Conservation (phyloP, 2,329 filamentous ascomycete genomes). For the Chrysoporthe deuterocubensis region DNA sequence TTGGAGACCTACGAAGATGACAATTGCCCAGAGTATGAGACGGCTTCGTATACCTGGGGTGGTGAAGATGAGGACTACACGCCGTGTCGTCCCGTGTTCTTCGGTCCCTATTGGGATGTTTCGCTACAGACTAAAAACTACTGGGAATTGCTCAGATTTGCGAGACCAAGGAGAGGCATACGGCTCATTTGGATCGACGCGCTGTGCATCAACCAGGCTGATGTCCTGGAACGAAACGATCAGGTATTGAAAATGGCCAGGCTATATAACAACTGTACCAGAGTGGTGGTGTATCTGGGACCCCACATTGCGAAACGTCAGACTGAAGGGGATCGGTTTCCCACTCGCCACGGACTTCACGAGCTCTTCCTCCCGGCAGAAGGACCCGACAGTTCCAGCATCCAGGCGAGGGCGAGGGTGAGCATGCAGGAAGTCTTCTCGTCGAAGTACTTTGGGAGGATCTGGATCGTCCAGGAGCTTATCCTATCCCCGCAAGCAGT, state of each 20-base stretch:
- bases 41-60: slow-evolving; percentile 37
- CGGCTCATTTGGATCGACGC: slow-evolving; percentile 31
- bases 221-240: slow-evolving; percentile 26
- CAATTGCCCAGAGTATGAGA: slow-evolving; percentile 37
- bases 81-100: slow-evolving; percentile 31
- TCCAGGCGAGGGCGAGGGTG: not conserved
- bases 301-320: not conserved
- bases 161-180: slow-evolving; percentile 25
- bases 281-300: not conserved
- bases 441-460: slow-evolving; percentile 1
- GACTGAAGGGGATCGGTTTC: not conserved
- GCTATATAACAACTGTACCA: not conserved
- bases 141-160: slow-evolving; percentile 31
- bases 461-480: slow-evolving; percentile 19
- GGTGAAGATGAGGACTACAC: slow-evolving; percentile 34
- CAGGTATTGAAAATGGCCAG: slow-evolving; percentile 34
- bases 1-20: slow-evolving; percentile 28
- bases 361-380: not conserved
- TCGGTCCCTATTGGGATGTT: slow-evolving; percentile 36
- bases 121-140: slow-evolving; percentile 37
- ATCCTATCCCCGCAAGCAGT: not conserved
- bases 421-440: not conserved
- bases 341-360: not conserved
- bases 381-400: not conserved
- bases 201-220: slow-evolving; percentile 33